Evolutionary conservation across 2,329 filamentous ascomycete genomes (phyloP), one percentile per base, ranked within the genome.

Genomic region (Venturia aucupariae): DNA sequence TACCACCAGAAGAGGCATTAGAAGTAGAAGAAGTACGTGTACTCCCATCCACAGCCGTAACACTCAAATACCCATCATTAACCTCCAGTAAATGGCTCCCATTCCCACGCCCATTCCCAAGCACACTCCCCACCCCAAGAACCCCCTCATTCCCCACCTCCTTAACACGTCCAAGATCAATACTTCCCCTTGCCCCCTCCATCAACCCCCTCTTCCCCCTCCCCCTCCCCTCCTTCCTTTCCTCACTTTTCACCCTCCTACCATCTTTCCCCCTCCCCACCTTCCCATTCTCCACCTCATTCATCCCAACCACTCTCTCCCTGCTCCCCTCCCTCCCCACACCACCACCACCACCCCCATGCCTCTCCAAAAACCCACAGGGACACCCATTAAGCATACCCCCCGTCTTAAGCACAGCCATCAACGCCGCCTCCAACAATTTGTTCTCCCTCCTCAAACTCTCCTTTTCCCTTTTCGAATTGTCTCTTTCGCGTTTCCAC

Each of bases 351-450:
- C 19, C 2, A 15, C 35, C 61, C 38, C 19, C 24, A 13, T 46
- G 19, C n/a, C 5, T 10, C 17, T 51, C 35, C 57, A 27, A 22
- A 30, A 63, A 30, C 46, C 27, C 60, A 38, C 68, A 69, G 22
- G 68, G 66, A 60, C 72, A 72, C 11, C 68, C 65, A 60, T 75
- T 74, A 51, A 75, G 66, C 15, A 66, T 69, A 0, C 74, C 73
- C 39, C 72, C 73, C 2, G 73, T 75, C 59, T 72, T 70, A 41
- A 78, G 64, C 48, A 77, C 74, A 6, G 75, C 76, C 69, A 75
- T 73, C 30, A 78, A 67, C 5, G 76, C 76, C 10, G 76, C 76
- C 32, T 74, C 72, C 10, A 78, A 69, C 8, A 78, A 62, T 19
- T 69, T 69, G 64, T 77, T 78, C 63, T 76, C 72, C 44, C 75